Conservation (phyloP, 129 eudicot genomes). For the Heracleum sosnowskyi region DNA sequence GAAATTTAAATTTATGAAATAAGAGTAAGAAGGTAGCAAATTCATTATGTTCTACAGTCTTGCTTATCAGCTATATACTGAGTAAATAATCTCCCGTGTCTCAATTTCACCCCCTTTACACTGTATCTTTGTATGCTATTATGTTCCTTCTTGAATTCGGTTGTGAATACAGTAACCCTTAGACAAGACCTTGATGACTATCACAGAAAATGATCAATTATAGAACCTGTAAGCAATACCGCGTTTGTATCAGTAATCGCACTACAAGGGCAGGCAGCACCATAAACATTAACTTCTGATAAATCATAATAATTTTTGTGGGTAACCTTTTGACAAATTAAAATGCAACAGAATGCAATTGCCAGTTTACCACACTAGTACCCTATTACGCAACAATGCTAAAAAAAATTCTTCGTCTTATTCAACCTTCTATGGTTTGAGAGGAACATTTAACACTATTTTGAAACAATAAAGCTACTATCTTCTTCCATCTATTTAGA, state of each 20-base stretch:
- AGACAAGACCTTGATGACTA: background rate
- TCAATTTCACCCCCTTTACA: background rate
- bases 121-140: conserved; percentile 28
- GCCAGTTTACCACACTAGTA: background rate
- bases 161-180: background rate
- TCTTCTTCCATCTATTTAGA: background rate
- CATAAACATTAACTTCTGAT: background rate
- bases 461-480: background rate
- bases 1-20: background rate
- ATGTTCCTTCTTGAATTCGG: conserved; percentile 12
- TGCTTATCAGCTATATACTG: background rate
- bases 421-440: background rate
- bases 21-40: background rate
- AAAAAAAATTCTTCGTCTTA: no score
- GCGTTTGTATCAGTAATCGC: background rate
- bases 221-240: conserved; percentile 5
- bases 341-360: background rate
- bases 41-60: background rate
- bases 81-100: background rate
- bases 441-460: background rate
- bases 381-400: background rate
- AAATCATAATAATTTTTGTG: background rate
- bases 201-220: background rate
- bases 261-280: background rate
- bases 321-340: background rate